Evolutionary conservation across 1,284 basidiomycete genomes (phyloP), one percentile per base, ranked within the genome.

Genomic region (Malassezia vespertilionis): DNA sequence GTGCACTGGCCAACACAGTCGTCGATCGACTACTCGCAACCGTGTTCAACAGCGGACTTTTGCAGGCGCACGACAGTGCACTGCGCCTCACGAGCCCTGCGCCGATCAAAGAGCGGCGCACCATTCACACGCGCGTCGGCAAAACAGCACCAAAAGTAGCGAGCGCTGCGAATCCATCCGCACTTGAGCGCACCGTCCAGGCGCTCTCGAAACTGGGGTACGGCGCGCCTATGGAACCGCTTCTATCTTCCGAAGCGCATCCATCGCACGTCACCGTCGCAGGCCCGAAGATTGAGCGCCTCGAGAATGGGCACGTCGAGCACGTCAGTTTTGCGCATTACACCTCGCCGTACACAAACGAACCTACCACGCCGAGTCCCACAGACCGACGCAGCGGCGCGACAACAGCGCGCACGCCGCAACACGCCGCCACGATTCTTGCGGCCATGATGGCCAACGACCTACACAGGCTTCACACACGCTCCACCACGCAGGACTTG

Each of bases 1-100:
- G 87, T 0, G 81, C 83, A 6, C 80, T 86, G 63, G 89, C 90
- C 0, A 82, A 85, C 63, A 91, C 86, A 0, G 82, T 95, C 17
- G 79, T 90, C 35, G 91, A 97, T 72, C 93, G 90, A 65, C 79
- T 95, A 60, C 81, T 86, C 71, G 88, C 88, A 0, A 77, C 90
- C 10, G 77, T 97, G 12, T 74, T 95, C 18, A 84, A 88, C 58
- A 88, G 85, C 12, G 83, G 87, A 0, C 88, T 96, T 64, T 79
- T 80, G 11, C 43, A 49, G 6, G 56, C 54, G 2, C 52, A 41
- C 5, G 56, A 54, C 43, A 58, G 50, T 31, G 49, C 33, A 5
- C 23, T 46, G 20, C 27, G 15, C 32, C 24, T 26, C 15, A 11
- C 18, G 2, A 9, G 21, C 22, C 31, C 30, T 15, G 40, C 33